These are phyloP conservation scores for Stagonosporopsis vannaccii DNA, from an alignment of 2,329 filamentous ascomycete genomes.

Conservation along the genomic window DNA sequence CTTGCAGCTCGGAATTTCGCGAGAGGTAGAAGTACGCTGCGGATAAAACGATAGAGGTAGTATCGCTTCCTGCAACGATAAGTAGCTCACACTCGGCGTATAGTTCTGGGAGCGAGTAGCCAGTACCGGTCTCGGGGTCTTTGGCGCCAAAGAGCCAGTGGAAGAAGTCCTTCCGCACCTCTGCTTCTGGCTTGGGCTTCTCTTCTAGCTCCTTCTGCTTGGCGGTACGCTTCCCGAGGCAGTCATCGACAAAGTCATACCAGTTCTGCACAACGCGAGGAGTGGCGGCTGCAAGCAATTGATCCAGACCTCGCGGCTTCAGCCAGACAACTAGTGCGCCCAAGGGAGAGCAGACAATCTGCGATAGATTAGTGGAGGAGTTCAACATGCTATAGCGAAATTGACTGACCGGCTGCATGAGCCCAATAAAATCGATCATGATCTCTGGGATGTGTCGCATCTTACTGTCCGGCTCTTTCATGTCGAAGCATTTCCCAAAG, in stretches of 20 bases:
- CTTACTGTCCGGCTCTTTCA: constrained; percentile 33
- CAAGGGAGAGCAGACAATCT: constrained; percentile 25
- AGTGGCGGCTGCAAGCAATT: constrained; percentile 16
- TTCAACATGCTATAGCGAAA: not conserved
- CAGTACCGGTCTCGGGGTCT: constrained; percentile 49
- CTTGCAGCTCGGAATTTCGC: constrained; percentile 1
- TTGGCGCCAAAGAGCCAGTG: constrained; percentile 50
- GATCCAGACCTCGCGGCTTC: constrained; percentile 24
- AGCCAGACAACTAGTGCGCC: constrained; percentile 22
- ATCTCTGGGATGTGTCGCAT: constrained; percentile 21
- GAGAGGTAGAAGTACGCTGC: constrained; percentile 25
- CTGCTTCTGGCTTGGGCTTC: constrained; percentile 8
- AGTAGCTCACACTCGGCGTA: constrained; percentile 33
- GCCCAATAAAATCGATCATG: constrained; percentile 22
- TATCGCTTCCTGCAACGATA: constrained; percentile 28
- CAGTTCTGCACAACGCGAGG: constrained; percentile 20
- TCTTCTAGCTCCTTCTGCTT: constrained; percentile 12
- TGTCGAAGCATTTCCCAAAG: constrained; percentile 36
- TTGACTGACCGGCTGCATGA: constrained; percentile 21
- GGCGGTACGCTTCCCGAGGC: constrained; percentile 6
- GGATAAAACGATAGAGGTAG: constrained; percentile 20
- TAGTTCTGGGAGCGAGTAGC: constrained; percentile 48
- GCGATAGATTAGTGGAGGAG: not conserved
- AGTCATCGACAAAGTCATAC: constrained; percentile 21
- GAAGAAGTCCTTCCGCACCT: constrained; percentile 50